phyloP scores from a whole-genome alignment of 192 early-diverging fungal species.

The Rhizoclosmatium sp. region DNA sequence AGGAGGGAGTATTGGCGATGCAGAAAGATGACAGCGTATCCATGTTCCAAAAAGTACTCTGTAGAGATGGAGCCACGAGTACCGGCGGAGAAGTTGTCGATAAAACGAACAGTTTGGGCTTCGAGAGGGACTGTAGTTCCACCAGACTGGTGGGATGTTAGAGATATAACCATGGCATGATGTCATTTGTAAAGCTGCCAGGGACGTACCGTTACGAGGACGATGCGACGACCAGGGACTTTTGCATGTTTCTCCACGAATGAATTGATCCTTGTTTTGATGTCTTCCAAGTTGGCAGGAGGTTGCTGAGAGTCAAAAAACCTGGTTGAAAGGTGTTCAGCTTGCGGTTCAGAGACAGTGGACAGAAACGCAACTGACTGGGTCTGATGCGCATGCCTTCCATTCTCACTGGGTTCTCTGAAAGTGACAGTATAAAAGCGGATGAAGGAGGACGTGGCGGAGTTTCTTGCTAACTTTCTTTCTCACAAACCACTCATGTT shows the following conservation, averaged over 20 bases:
- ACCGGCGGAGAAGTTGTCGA: conserved; percentile 98
- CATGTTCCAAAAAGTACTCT: conserved; percentile 85
- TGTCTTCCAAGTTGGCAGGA: conserved; percentile 18
- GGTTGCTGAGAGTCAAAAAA: conserved; percentile 27
- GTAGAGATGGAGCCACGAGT: conserved; percentile 94
- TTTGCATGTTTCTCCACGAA: conserved; percentile 31
- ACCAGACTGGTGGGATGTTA: conserved; percentile 60
- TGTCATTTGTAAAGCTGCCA: not conserved
- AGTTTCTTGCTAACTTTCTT: no score
- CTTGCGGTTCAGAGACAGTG: no score
- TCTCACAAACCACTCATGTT: not conserved
- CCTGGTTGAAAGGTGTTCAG: not conserved
- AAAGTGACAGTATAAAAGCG: no score
- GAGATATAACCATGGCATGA: not conserved
- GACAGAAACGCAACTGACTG: no score
- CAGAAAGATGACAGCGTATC: conserved; percentile 97
- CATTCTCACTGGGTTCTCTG: no score
- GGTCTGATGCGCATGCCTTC: no score
- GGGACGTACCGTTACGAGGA: conserved; percentile 34
- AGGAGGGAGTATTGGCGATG: conserved; percentile 92
- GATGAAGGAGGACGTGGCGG: no score
- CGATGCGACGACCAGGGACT: conserved; percentile 23
- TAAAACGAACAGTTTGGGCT: conserved; percentile 95
- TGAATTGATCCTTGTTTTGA: not conserved
- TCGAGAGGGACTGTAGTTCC: conserved; percentile 97